phyloP scores from a whole-genome alignment of 371 early-diverging fungal genomes.

The Syncephalastrum sp. region DNA sequence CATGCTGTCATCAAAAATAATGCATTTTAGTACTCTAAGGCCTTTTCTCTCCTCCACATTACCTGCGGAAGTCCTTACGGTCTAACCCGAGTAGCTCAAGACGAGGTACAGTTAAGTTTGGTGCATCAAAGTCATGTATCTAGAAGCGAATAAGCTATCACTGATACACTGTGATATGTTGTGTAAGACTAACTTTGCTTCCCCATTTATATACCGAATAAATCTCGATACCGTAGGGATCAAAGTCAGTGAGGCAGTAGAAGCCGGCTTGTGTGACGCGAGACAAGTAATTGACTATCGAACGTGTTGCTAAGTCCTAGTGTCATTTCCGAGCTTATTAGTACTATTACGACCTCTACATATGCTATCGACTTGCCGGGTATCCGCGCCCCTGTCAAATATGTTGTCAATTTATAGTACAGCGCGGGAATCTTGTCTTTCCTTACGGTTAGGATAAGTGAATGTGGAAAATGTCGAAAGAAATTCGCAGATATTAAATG shows the following conservation, averaged over 20 bases:
- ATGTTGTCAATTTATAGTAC: neutral
- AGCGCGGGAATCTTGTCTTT: neutral
- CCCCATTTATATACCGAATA: slow-evolving; percentile 53
- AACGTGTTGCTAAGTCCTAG: slow-evolving; percentile 42
- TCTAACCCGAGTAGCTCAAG: slow-evolving; percentile 34
- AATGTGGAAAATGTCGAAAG: too few species aligned
- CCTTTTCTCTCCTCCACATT: neutral
- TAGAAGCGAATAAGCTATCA: slow-evolving; percentile 3
- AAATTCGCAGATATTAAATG: too few species aligned
- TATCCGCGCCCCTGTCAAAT: slow-evolving; percentile 39
- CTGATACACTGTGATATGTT: neutral
- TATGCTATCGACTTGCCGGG: slow-evolving; percentile 17
- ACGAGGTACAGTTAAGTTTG: slow-evolving; percentile 32
- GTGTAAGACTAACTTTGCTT: slow-evolving; percentile 21
- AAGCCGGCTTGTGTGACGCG: slow-evolving; percentile 23
- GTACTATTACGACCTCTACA: neutral
- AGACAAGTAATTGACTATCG: slow-evolving; percentile 34
- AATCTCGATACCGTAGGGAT: slow-evolving; percentile 51
- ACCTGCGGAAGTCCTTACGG: slow-evolving; percentile 30
- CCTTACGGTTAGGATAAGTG: too few species aligned
- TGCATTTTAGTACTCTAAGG: too few species aligned
- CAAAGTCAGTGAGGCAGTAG: slow-evolving; percentile 41
- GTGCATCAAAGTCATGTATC: slow-evolving; percentile 38
- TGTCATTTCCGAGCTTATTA: neutral
- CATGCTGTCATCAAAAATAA: neutral